Evolutionary conservation across 2,329 filamentous ascomycete species (phyloP).

Genomic region (Fusarium pininemorale): DNA sequence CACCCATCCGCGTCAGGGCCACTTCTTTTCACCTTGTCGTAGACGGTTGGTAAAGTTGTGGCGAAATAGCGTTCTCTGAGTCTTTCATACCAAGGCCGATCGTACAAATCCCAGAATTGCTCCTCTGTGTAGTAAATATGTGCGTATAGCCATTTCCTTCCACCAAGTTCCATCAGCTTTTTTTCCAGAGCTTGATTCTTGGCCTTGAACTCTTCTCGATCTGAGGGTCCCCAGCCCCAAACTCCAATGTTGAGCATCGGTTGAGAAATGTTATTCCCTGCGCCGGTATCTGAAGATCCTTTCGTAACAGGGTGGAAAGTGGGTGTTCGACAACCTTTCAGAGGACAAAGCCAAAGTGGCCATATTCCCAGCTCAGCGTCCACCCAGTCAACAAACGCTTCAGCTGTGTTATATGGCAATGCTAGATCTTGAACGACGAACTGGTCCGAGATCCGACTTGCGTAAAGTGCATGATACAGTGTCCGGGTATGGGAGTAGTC

Average conservation of each 20-base stretch:
- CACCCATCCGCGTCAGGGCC: conserved; percentile 42
- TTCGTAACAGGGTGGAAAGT: conserved; percentile 35
- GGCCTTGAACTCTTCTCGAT: conserved; percentile 62
- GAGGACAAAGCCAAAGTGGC: conserved; percentile 44
- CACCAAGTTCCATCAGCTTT: conserved; percentile 70
- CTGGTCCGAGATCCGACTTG: conserved; percentile 61
- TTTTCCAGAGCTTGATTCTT: conserved; percentile 74
- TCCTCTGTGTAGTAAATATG: conserved; percentile 77
- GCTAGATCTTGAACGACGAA: conserved; percentile 72
- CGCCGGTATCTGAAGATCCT: fast-evolving
- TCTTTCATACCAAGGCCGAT: conserved; percentile 64
- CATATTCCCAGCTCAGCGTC: conserved; percentile 36
- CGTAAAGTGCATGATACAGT: conserved; percentile 71
- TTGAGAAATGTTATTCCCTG: neutral
- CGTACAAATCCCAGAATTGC: conserved; percentile 71
- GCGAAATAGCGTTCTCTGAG: conserved; percentile 69
- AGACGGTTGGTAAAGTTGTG: conserved; percentile 66
- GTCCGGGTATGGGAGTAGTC: conserved; percentile 68
- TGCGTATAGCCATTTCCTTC: conserved; percentile 84
- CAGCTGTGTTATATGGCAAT: conserved; percentile 61
- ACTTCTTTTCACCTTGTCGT: conserved; percentile 71
- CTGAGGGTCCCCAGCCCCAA: conserved; percentile 75
- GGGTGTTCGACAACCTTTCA: conserved; percentile 26
- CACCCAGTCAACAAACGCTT: conserved; percentile 44
- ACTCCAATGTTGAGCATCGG: conserved; percentile 69